Conservation (phyloP, 202 grass and related monocot species). For the Schoenoplectus triqueter region DNA sequence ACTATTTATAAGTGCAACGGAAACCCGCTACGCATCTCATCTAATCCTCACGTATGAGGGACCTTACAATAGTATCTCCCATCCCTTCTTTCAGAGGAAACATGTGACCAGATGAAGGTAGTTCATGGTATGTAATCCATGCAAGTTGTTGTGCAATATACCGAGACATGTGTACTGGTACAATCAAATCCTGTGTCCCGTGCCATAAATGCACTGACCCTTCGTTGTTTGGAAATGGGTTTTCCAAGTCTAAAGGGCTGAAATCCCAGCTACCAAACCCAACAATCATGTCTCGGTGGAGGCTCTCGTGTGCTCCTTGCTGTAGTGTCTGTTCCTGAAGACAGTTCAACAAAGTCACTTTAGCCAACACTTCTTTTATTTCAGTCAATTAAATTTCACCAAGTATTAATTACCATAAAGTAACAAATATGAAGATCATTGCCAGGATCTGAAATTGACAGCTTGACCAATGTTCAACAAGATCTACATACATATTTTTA, state of each 20-base stretch:
- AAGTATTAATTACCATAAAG: too few species aligned
- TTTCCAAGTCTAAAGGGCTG: constrained; percentile 72
- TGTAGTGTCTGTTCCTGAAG: constrained; percentile 54
- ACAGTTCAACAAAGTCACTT: neutral
- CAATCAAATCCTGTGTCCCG: constrained; percentile 64
- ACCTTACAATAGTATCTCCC: too few species aligned
- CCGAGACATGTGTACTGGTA: constrained; percentile 61
- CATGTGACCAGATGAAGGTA: constrained; percentile 71
- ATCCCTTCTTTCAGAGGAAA: constrained; percentile 28
- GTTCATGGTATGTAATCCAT: constrained; percentile 85
- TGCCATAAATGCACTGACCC: constrained; percentile 85
- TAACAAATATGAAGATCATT: too few species aligned
- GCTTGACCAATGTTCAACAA: too few species aligned
- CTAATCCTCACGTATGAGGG: too few species aligned
- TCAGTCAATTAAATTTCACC: too few species aligned
- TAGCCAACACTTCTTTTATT: neutral
- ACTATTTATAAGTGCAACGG: too few species aligned
- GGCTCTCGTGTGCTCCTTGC: constrained; percentile 69
- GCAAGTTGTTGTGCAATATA: constrained; percentile 62
- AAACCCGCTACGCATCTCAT: too few species aligned
- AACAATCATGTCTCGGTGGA: constrained; percentile 74
- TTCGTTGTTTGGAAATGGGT: constrained; percentile 70
- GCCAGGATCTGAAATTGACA: too few species aligned
- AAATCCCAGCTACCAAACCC: constrained; percentile 75
- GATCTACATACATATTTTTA: too few species aligned